Conservation (phyloP, 331 rosid species). For the Ulmus americana region DNA sequence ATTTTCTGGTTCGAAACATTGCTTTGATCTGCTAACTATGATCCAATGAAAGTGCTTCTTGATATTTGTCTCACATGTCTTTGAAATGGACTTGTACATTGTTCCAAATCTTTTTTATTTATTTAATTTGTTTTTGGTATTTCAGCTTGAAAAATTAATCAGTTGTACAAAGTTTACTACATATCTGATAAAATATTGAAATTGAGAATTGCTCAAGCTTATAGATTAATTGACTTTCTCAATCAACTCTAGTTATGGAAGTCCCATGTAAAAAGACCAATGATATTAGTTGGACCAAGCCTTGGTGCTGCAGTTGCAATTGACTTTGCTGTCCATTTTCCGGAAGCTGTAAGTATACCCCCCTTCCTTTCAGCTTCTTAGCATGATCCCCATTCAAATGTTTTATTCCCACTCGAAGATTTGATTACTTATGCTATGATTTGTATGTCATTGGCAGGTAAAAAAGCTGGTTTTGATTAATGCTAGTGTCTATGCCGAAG, state of each 20-base stretch:
- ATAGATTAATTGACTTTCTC: not conserved
- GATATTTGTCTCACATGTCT: not conserved
- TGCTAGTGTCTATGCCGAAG: constrained; percentile 47
- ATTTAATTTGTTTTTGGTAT: not conserved
- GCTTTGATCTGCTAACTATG: not conserved
- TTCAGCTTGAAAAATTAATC: not conserved
- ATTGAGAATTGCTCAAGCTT: not conserved
- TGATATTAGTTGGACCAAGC: constrained; percentile 59
- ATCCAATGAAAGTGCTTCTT: not conserved
- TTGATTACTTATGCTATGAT: not conserved
- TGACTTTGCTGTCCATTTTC: constrained; percentile 48
- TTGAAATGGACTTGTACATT: not conserved
- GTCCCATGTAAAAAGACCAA: constrained; percentile 43
- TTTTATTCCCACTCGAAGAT: not conserved
- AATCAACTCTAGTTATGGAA: constrained; percentile 40
- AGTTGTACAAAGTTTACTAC: not conserved
- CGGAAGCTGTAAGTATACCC: constrained; percentile 42
- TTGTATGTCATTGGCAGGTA: constrained; percentile 29
- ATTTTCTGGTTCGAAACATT: not conserved
- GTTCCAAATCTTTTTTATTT: too few species aligned
- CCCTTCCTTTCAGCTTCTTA: not conserved
- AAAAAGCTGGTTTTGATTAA: constrained; percentile 53
- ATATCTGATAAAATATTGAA: not conserved
- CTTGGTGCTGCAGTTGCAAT: constrained; percentile 56
- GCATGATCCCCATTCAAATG: not conserved